phyloP scores from a whole-genome alignment of 1,284 basidiomycete genomes.

The Kalmanozyma brasiliensis region DNA sequence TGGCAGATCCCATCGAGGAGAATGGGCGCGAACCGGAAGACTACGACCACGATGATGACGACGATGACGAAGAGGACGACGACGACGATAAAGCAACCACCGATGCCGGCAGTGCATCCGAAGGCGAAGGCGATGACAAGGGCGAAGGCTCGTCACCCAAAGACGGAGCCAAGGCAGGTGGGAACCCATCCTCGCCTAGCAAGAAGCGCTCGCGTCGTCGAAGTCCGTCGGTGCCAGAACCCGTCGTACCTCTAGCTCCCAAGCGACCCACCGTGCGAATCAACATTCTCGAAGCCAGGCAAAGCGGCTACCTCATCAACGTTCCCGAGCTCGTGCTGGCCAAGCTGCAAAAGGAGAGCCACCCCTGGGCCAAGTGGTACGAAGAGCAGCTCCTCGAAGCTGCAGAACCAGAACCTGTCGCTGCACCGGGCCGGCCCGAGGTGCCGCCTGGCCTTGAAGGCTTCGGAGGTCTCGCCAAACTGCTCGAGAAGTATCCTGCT shows the following conservation, averaged over 20 bases:
- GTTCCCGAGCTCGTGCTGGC: constrained; percentile 57
- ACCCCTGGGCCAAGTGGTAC: constrained; percentile 62
- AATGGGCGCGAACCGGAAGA: constrained; percentile 3
- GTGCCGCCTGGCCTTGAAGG: constrained; percentile 44
- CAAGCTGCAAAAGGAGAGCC: constrained; percentile 43
- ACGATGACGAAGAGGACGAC: constrained; percentile 44
- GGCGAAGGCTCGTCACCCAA: constrained; percentile 35
- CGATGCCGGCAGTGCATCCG: constrained; percentile 49
- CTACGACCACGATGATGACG: constrained; percentile 18
- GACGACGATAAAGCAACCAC: constrained; percentile 46
- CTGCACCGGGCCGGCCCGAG: constrained; percentile 17
- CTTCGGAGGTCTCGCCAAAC: constrained; percentile 51
- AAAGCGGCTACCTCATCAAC: constrained; percentile 59
- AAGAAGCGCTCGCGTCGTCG: constrained; percentile 40
- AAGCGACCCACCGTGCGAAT: constrained; percentile 40
- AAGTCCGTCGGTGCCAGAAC: constrained; percentile 35
- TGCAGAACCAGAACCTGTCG: constrained; percentile 24
- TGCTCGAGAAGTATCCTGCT: constrained; percentile 52
- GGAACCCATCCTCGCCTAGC: constrained; percentile 14
- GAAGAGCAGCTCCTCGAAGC: constrained; percentile 41
- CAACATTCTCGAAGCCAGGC: constrained; percentile 31
- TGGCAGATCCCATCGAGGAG: constrained; percentile 22
- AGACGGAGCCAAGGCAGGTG: constrained; percentile 36
- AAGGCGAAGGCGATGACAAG: constrained; percentile 47
- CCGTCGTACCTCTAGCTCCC: constrained; percentile 24